Evolutionary conservation across 176 grass and related monocot species (phyloP).

Genomic region (Aegilops sharonensis): DNA sequence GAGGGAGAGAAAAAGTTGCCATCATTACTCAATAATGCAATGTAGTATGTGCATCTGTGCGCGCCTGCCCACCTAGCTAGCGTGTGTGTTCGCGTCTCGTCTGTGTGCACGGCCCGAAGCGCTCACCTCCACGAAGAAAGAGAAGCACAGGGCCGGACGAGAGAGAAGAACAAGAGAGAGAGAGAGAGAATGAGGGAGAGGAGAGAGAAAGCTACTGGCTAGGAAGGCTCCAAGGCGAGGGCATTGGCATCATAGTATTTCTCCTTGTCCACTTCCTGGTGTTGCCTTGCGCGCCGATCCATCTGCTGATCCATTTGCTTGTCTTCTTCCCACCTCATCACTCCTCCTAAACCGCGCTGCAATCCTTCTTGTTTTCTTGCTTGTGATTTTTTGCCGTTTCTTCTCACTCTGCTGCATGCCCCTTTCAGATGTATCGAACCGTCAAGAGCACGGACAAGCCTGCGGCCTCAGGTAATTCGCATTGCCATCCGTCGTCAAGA

Average conservation of each 20-base stretch:
- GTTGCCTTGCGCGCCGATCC: conserved; percentile 40
- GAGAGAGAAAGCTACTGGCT: conserved; percentile 1
- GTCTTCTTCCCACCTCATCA: conserved; percentile 14
- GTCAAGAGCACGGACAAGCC: conserved; percentile 98
- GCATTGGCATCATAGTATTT: conserved; percentile 46
- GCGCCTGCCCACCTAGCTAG: conserved; percentile 25
- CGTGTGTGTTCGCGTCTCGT: conserved; percentile 37
- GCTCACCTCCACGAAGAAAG: conserved; percentile 34
- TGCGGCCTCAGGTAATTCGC: conserved; percentile 64
- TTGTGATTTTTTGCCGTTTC: conserved; percentile 34
- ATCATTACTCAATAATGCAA: conserved; percentile 84
- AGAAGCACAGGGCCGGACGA: neutral
- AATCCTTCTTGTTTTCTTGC: conserved; percentile 20
- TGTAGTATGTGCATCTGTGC: conserved; percentile 48
- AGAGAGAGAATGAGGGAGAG: neutral
- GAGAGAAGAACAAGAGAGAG: conserved; percentile 1
- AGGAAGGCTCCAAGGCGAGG: conserved; percentile 22
- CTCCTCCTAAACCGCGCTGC: conserved; percentile 14
- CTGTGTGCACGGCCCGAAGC: conserved; percentile 52
- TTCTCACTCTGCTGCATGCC: conserved; percentile 19
- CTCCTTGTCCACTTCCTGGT: conserved; percentile 33
- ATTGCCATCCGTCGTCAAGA: neutral
- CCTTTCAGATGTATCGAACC: conserved; percentile 83
- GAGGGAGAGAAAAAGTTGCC: conserved; percentile 51
- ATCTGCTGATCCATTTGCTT: conserved; percentile 39